Conservation (phyloP, 495 filamentous ascomycete species). For the Penicillium argentinense region DNA sequence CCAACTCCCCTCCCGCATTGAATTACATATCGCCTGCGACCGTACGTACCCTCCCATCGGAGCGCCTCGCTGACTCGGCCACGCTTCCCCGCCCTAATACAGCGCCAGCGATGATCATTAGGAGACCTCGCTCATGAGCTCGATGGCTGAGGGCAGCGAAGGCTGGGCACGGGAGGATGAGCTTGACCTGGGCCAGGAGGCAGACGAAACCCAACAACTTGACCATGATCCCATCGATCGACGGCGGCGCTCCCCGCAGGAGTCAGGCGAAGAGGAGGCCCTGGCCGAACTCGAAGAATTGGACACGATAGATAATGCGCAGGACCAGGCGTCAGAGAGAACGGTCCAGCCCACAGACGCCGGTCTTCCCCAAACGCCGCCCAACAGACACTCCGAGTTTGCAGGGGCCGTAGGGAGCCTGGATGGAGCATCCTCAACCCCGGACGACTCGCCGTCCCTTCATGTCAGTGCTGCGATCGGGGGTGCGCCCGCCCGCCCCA, state of each 20-base stretch:
- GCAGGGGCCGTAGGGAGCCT: constrained; percentile 29
- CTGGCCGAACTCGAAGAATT: constrained; percentile 21
- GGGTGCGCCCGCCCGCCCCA: too few relatives aligned
- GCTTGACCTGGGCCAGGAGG: constrained; percentile 45
- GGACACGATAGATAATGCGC: constrained; percentile 24
- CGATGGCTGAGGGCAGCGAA: constrained; percentile 49
- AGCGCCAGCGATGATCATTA: constrained; percentile 46
- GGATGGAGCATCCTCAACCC: constrained; percentile 62
- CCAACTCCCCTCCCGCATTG: not conserved
- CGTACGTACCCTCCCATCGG: too few relatives aligned
- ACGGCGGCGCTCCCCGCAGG: constrained; percentile 16
- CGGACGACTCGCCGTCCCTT: constrained; percentile 87
- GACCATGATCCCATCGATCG: constrained; percentile 26
- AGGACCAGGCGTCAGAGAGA: constrained; percentile 24
- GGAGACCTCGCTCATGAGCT: constrained; percentile 48
- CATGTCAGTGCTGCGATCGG: constrained; percentile 58
- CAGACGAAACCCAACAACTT: constrained; percentile 24
- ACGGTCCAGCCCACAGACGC: constrained; percentile 13
- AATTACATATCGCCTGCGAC: not conserved
- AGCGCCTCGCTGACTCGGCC: constrained; percentile 13
- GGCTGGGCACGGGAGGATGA: constrained; percentile 48
- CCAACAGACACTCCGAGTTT: constrained; percentile 20
- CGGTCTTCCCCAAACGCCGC: constrained; percentile 23
- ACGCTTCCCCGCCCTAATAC: constrained; percentile 9
- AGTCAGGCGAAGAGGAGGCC: constrained; percentile 15